phyloP scores from a whole-genome alignment of 75 land plant genomes.

The Sequoia sempervirens region DNA sequence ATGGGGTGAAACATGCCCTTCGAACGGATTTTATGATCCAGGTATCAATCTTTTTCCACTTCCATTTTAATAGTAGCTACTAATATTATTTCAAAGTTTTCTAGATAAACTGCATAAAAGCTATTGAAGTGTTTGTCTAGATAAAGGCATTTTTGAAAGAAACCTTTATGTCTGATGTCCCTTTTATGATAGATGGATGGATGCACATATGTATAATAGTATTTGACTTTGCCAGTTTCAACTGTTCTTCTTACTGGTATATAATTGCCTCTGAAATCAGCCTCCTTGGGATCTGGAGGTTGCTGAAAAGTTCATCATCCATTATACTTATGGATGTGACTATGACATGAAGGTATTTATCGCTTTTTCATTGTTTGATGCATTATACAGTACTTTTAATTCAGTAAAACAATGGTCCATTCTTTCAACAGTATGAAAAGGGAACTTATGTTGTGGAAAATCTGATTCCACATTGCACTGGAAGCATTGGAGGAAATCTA shows the following conservation, averaged over 20 bases:
- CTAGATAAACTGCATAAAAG: background rate
- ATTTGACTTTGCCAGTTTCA: slow-evolving; percentile 1
- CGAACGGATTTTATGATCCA: slow-evolving; percentile 95
- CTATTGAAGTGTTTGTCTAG: background rate
- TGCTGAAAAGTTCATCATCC: slow-evolving; percentile 79
- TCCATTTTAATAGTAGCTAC: background rate
- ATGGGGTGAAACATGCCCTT: slow-evolving; percentile 79
- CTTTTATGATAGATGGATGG: background rate
- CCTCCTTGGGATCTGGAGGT: slow-evolving; percentile 93
- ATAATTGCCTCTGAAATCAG: slow-evolving; percentile 29
- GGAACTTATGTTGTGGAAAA: background rate
- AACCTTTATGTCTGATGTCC: background rate
- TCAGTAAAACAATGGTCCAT: background rate
- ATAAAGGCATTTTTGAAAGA: background rate
- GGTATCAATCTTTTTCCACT: slow-evolving; percentile 30
- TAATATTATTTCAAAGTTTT: background rate
- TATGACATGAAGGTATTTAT: slow-evolving; percentile 71
- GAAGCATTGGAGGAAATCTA: background rate
- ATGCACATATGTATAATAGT: background rate
- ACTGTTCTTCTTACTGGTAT: background rate
- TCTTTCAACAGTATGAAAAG: slow-evolving; percentile 2
- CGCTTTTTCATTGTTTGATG: background rate
- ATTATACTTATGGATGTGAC: slow-evolving; percentile 98
- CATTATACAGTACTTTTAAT: background rate
- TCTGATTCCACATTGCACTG: background rate